Percentiles rank a stretch among this genome's conserved stretches.
These are phyloP conservation scores for Chaetomiaceae sp. DNA, from an alignment of 2,329 filamentous ascomycete species.

Conservation along the genomic window DNA sequence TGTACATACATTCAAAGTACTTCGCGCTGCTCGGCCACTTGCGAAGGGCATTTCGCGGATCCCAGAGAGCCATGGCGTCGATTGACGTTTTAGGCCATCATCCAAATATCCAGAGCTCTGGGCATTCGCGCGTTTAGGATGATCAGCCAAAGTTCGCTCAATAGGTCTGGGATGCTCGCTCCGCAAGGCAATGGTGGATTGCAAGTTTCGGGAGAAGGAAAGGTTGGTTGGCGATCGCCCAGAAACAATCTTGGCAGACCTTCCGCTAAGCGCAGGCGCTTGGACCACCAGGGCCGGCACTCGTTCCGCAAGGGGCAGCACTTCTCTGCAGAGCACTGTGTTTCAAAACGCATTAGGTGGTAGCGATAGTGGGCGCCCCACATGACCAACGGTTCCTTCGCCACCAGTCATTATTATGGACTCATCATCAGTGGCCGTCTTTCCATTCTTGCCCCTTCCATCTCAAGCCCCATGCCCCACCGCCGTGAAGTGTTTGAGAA, in stretches of 20 bases:
- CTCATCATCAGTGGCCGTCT: no score
- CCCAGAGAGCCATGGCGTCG: not conserved
- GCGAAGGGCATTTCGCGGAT: not conserved
- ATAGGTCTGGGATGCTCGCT: not conserved
- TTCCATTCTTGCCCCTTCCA: slow-evolving; percentile 6
- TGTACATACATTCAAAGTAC: no score
- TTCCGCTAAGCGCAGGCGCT: not conserved
- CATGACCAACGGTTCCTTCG: not conserved
- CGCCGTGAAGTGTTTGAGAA: slow-evolving; percentile 17
- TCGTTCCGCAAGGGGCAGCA: slow-evolving; percentile 1
- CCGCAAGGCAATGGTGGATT: not conserved
- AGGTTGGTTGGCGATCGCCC: slow-evolving; percentile 11
- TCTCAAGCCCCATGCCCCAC: not conserved
- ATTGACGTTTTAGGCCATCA: not conserved
- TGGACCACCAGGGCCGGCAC: not conserved
- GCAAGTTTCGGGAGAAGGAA: not conserved
- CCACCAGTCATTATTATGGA: slow-evolving; percentile 8
- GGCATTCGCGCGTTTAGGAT: not conserved
- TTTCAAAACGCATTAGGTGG: slow-evolving; percentile 21
- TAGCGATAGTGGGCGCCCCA: slow-evolving; percentile 3
- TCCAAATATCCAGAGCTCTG: not conserved
- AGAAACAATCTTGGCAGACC: not conserved
- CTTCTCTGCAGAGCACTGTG: slow-evolving; percentile 4
- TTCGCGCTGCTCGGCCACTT: no score
- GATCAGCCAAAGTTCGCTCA: not conserved